Percentiles rank a stretch among this genome's conserved stretches.
These are phyloP conservation scores for Rhizopogon vulgaris DNA, from an alignment of 768 basidiomycete genomes.

Conservation along the genomic window DNA sequence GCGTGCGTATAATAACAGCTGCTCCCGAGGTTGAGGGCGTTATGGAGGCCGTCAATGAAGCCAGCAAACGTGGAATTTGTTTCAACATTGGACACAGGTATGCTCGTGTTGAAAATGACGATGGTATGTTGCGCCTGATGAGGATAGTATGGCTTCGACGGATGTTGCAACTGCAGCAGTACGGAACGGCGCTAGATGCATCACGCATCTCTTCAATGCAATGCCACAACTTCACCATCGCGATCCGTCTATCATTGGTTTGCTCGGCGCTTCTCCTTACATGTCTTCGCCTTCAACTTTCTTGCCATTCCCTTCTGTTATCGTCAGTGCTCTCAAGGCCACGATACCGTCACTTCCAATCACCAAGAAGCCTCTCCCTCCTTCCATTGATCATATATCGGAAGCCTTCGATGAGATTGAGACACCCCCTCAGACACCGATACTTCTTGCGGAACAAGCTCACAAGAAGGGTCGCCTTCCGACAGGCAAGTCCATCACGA, in stretches of 20 bases:
- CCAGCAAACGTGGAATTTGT: conserved; percentile 59
- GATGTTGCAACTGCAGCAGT: conserved; percentile 69
- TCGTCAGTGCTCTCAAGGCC: conserved; percentile 9
- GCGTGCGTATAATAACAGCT: conserved; percentile 76
- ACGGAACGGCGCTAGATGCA: conserved; percentile 68
- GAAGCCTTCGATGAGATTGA: conserved; percentile 58
- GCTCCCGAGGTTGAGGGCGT: conserved; percentile 87
- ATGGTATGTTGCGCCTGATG: not conserved
- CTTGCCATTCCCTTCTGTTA: conserved; percentile 15
- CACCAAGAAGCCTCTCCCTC: conserved; percentile 12
- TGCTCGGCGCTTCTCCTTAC: conserved; percentile 73
- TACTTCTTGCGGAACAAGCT: conserved; percentile 14
- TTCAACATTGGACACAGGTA: conserved; percentile 91
- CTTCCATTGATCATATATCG: conserved; percentile 27
- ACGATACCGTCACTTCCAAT: conserved; percentile 4
- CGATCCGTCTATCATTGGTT: conserved; percentile 87
- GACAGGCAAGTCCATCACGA: conserved; percentile 1
- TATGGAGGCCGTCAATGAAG: conserved; percentile 56
- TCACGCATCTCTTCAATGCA: conserved; percentile 91
- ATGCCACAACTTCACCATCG: conserved; percentile 89
- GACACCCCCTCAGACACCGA: conserved; percentile 52
- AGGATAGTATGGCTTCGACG: conserved; percentile 62
- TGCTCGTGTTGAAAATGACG: conserved; percentile 6
- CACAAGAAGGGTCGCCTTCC: not conserved
- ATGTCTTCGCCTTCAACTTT: conserved; percentile 35